A percentile compares a stretch with the other conserved stretches of the same genome.
Evolutionary conservation across 176 grass and related monocot species (phyloP).

Genomic region (Guadua angustifolia): DNA sequence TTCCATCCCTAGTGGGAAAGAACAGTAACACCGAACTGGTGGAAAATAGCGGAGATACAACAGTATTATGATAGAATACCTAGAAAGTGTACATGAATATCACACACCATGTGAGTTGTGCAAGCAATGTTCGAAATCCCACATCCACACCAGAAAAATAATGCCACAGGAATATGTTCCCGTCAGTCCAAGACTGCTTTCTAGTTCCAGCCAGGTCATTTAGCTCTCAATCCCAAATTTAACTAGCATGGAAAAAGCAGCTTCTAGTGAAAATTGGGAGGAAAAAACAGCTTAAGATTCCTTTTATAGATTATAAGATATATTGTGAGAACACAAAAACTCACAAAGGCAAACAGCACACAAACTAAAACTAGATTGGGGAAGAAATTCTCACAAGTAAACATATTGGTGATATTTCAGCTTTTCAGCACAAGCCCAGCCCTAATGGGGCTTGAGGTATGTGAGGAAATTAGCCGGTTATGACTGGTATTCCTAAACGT

Average conservation of each 20-base stretch:
- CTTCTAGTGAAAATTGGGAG: neutral
- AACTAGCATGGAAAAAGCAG: neutral
- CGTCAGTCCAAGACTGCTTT: neutral
- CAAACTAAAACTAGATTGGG: neutral
- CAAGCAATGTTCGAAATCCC: neutral
- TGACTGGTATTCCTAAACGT: slow-evolving; percentile 18
- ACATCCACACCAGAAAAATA: slow-evolving; percentile 1
- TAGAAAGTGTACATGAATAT: neutral
- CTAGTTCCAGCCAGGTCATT: neutral
- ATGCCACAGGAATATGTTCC: neutral
- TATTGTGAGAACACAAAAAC: neutral
- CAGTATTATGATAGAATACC: neutral
- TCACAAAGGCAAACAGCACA: neutral
- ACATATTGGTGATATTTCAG: neutral
- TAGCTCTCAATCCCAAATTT: neutral
- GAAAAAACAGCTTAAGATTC: neutral
- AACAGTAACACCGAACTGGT: neutral
- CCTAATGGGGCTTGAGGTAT: neutral
- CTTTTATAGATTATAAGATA: neutral
- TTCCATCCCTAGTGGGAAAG: neutral
- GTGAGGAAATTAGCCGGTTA: neutral
- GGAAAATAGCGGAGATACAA: neutral
- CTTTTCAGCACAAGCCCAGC: neutral
- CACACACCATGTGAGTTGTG: neutral
- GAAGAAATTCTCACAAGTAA: neutral